These are phyloP conservation scores for Pichia membranifaciens DNA, from an alignment of 805 yeast species.

Conservation along the genomic window DNA sequence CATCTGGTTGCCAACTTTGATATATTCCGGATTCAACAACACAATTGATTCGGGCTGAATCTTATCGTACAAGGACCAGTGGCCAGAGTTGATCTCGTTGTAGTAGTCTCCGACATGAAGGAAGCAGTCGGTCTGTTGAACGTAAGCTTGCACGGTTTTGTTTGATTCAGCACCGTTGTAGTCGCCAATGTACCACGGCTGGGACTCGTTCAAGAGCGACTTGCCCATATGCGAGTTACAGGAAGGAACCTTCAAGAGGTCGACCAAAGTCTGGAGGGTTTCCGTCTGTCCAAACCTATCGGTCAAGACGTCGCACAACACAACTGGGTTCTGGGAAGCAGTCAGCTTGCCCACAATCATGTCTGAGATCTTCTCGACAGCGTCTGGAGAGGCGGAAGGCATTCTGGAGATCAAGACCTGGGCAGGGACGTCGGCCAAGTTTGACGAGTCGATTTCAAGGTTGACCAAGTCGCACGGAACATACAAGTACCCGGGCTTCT, in stretches of 20 bases:
- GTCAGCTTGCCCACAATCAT: constrained; percentile 47
- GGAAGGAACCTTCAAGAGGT: constrained; percentile 45
- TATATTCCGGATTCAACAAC: constrained; percentile 47
- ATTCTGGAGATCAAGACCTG: constrained; percentile 18
- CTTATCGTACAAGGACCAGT: constrained; percentile 41
- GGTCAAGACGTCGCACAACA: constrained; percentile 66
- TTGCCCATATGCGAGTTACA: constrained; percentile 66
- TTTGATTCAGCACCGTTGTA: constrained; percentile 60
- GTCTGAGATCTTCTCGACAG: constrained; percentile 21
- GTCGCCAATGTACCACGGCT: constrained; percentile 59
- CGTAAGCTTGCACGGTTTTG: constrained; percentile 41
- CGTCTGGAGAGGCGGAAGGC: constrained; percentile 21
- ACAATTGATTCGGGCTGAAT: constrained; percentile 40
- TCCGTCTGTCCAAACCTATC: constrained; percentile 51
- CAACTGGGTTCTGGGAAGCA: constrained; percentile 49
- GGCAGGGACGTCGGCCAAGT: constrained; percentile 18
- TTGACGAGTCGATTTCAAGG: constrained; percentile 31
- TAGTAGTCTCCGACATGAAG: constrained; percentile 63
- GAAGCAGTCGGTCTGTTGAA: constrained; percentile 58
- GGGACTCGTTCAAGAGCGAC: constrained; percentile 66
- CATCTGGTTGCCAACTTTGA: constrained; percentile 39
- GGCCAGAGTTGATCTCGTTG: constrained; percentile 68
- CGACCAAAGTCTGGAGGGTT: constrained; percentile 44
- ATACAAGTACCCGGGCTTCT: constrained; percentile 78
- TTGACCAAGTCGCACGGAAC: constrained; percentile 69